These are phyloP conservation scores for Solanum sitiens DNA, from an alignment of 257 asterid genomes.

Conservation along the genomic window DNA sequence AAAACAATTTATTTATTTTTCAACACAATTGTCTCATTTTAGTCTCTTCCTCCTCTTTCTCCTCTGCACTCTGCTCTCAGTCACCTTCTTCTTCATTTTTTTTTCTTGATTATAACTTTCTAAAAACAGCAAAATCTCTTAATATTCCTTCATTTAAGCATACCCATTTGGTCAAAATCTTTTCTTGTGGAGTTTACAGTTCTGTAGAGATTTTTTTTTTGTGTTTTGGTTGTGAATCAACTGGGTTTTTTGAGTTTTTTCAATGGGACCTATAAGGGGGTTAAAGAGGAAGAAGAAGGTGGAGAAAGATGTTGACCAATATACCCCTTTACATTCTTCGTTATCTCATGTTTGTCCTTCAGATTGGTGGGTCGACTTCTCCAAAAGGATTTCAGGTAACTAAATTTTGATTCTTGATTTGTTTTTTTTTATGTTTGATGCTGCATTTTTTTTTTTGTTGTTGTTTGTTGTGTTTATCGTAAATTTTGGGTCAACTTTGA, in stretches of 20 bases:
- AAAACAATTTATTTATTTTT: background rate
- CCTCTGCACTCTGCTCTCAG: background rate
- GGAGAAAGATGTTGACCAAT: constrained; percentile 2
- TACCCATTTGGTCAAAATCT: background rate
- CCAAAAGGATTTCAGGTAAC: constrained; percentile 6
- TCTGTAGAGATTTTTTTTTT: background rate
- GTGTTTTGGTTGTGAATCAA: background rate
- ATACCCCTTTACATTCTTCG: background rate
- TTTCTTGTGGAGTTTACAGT: background rate
- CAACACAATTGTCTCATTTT: background rate
- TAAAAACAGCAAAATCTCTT: background rate
- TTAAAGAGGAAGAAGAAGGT: constrained; percentile 6
- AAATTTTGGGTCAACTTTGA: background rate
- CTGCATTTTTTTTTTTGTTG: background rate
- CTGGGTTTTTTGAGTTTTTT: background rate
- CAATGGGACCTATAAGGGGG: constrained; percentile 16
- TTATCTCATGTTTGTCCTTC: background rate
- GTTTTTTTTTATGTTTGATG: background rate
- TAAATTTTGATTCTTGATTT: background rate
- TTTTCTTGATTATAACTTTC: background rate
- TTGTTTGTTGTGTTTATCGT: background rate
- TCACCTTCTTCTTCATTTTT: background rate
- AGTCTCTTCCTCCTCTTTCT: background rate
- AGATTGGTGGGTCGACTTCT: constrained; percentile 26
- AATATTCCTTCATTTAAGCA: background rate